phyloP scores from a whole-genome alignment of 768 basidiomycete genomes.

The Xerocomus potaroensis region DNA sequence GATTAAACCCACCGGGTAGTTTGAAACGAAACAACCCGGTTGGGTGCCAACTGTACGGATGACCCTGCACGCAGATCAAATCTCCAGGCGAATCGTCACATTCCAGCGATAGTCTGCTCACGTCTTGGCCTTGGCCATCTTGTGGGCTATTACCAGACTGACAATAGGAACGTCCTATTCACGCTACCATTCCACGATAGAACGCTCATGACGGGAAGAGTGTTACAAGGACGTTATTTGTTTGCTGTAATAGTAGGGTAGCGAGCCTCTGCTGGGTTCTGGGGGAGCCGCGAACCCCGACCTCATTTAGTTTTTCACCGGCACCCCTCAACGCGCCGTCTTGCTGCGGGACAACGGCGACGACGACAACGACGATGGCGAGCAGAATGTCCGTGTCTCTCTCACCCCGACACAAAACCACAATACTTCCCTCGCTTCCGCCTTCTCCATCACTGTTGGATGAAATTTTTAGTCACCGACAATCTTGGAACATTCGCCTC shows the following conservation, averaged over 20 bases:
- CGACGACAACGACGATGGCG: conserved; percentile 12
- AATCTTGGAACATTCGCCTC: conserved; percentile 31
- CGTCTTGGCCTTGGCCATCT: too few relatives aligned
- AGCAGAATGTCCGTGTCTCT: conserved; percentile 17
- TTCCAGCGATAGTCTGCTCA: too few relatives aligned
- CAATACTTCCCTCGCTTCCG: conserved; percentile 31
- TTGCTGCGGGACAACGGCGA: neutral
- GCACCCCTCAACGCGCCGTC: neutral
- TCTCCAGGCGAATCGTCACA: too few relatives aligned
- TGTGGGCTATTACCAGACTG: too few relatives aligned
- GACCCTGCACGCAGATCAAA: too few relatives aligned
- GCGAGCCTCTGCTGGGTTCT: conserved; percentile 34
- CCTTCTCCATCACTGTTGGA: conserved; percentile 38
- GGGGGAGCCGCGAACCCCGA: conserved; percentile 19
- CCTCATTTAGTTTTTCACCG: neutral
- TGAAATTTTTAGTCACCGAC: conserved; percentile 41
- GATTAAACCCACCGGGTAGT: too few relatives aligned
- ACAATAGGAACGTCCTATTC: too few relatives aligned
- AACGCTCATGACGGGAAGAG: too few relatives aligned
- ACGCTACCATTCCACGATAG: too few relatives aligned
- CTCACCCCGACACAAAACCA: conserved; percentile 9
- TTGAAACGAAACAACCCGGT: too few relatives aligned
- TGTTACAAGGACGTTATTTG: neutral
- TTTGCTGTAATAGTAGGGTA: conserved; percentile 21
- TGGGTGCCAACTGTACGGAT: too few relatives aligned